Evolutionary conservation across 768 basidiomycete genomes (phyloP), one percentile per base, ranked within the genome.

Genomic region (Gloeophyllum trabeum): DNA sequence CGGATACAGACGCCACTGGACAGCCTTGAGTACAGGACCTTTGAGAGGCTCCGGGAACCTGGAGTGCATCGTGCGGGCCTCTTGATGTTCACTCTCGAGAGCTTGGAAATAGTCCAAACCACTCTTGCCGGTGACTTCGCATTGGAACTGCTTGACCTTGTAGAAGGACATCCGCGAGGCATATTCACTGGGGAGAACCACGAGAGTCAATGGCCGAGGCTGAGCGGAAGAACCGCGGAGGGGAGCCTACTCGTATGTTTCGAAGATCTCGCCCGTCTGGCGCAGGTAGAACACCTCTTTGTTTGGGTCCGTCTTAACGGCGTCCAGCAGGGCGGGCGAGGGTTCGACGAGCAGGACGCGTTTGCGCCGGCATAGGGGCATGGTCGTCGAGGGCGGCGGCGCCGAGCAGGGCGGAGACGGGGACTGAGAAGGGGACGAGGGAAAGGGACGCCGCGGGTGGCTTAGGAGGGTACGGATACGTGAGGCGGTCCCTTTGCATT

Each of bases 181-280:
- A 67, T 94, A 97, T 19, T 88, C 79, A 41, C 76, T 77, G 52
- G 24, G 38, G 41, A 36, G 24, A 23, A 41, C 26, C 54, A 71
- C 75, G 54, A 51, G 46, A 48, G 46, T 38, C 40, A 51, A 46
- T 36, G 39, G 51, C 32, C 43, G 47, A 52, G 59, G 44, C 44
- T 38, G 56, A 53, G 43, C 50, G 46, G 30, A 41, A 42, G 39
- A 52, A 49, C 52, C 20, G 38, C 48, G 45, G 48, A 49, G 47
- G 47, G 55, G 43, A 43, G 73, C 87, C 58, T 56, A 96, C 93
- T 96, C 92, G 58, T 96, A 98, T 57, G 81, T 81, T 49, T 90
- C 81, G 60, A 98, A 98, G 63, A 98, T 87, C 75, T 98, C 94
- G 56, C 93, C 94, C 3, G 94, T 98, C 62, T 90, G 81, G 49